phyloP scores from a whole-genome alignment of 306 rosid species.

The Oemleria cerasiformis region DNA sequence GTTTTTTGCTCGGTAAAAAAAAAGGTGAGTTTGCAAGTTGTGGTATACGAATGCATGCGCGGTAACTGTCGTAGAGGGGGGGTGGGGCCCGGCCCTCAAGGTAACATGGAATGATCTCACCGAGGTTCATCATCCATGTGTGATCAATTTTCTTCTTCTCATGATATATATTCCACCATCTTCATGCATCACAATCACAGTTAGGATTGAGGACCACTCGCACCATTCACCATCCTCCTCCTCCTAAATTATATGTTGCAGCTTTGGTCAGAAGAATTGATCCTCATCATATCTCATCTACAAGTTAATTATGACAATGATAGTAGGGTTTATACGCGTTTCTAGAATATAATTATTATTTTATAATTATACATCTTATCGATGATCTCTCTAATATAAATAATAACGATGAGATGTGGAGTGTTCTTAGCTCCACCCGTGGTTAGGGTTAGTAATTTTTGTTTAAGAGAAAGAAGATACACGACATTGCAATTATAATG shows the following conservation, averaged over 20 bases:
- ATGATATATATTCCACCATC: conserved; percentile 15
- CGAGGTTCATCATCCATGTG: conserved; percentile 55
- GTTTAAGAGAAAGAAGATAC: not conserved
- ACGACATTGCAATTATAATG: conserved; percentile 20
- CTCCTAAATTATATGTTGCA: not conserved
- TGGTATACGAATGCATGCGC: conserved; percentile 41
- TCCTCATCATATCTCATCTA: not conserved
- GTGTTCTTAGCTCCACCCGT: too few relatives aligned
- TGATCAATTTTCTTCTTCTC: conserved; percentile 30
- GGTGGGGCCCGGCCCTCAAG: conserved; percentile 31
- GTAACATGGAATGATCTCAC: conserved; percentile 51
- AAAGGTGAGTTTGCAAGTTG: conserved; percentile 32
- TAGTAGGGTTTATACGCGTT: too few relatives aligned
- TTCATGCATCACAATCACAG: not conserved
- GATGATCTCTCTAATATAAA: too few relatives aligned
- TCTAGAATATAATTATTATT: too few relatives aligned
- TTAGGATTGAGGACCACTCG: too few relatives aligned
- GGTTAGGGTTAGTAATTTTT: not conserved
- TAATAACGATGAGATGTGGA: too few relatives aligned
- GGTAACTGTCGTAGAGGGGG: conserved; percentile 39
- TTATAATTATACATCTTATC: too few relatives aligned
- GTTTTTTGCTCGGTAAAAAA: not conserved
- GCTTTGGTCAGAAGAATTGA: not conserved
- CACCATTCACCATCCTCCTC: too few relatives aligned
- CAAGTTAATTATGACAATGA: too few relatives aligned